These are phyloP conservation scores for Gaultheria prostrata DNA, from an alignment of 148 eudicot species.

Conservation along the genomic window DNA sequence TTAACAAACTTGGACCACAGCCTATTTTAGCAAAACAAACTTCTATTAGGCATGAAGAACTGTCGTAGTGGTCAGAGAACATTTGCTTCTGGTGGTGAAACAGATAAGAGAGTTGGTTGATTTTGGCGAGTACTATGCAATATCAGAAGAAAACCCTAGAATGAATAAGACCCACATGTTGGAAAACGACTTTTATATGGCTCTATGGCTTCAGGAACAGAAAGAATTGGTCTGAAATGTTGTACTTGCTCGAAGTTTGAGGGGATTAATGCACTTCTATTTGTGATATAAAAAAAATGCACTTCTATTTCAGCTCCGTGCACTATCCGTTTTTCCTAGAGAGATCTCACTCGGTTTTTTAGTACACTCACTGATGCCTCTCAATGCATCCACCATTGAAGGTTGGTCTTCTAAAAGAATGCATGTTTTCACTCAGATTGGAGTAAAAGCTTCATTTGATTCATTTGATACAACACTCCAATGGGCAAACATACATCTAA, in stretches of 20 bases:
- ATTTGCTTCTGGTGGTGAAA: not conserved
- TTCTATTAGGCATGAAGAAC: not conserved
- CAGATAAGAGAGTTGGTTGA: not conserved
- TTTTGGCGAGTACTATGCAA: not conserved
- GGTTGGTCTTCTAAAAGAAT: not conserved
- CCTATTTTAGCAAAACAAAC: not conserved
- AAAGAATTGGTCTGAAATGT: not conserved
- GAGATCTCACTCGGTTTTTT: not conserved
- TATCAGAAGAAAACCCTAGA: constrained; percentile 7
- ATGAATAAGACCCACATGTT: not conserved
- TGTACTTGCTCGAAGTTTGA: not conserved
- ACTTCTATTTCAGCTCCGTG: not conserved
- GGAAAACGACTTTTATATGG: constrained; percentile 2
- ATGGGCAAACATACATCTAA: not conserved
- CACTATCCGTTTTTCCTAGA: not conserved
- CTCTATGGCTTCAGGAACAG: not conserved
- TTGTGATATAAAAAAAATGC: too few relatives aligned
- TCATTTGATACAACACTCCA: not conserved
- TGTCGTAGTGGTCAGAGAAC: not conserved
- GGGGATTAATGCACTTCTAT: too few relatives aligned
- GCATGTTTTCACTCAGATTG: not conserved
- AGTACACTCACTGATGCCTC: not conserved
- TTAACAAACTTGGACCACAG: not conserved
- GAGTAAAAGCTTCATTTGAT: not conserved
- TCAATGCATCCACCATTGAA: not conserved